Evolutionary conservation across 768 basidiomycete genomes (phyloP).

Genomic region (Serendipita indica): DNA sequence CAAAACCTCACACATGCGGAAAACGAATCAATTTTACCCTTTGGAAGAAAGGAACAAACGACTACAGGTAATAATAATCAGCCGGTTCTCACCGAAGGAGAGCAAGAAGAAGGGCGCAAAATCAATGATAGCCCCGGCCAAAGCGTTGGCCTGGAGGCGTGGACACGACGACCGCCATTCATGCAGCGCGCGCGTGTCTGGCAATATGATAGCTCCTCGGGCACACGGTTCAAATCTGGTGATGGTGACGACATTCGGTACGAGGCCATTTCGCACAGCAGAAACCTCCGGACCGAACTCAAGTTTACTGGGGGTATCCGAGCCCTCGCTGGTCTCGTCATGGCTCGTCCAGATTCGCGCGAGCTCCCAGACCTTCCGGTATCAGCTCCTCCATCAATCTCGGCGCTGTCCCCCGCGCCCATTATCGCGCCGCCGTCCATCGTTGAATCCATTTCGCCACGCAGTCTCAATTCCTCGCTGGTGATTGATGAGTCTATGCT

Average conservation of each 20-base stretch:
- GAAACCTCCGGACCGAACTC: not conserved
- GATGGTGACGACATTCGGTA: slow-evolving; percentile 5
- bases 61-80: not conserved
- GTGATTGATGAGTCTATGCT: slow-evolving; percentile 6
- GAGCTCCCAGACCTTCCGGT: slow-evolving; percentile 2
- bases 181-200: not conserved
- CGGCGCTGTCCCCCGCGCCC: not conserved
- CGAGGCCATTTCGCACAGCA: not conserved
- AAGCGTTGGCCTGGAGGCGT: not conserved
- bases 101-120: not conserved
- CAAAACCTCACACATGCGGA: slow-evolving; percentile 5
- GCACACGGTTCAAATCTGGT: not conserved
- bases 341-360: not conserved
- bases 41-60: not conserved
- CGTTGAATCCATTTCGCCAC: not conserved
- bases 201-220: not conserved
- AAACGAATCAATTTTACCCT: slow-evolving; percentile 3
- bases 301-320: not conserved
- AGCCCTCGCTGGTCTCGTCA: not conserved
- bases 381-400: too few relatives aligned
- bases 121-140: slow-evolving; percentile 2
- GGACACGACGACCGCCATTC: not conserved
- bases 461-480: not conserved
- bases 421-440: not conserved
- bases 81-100: not conserved